Evolutionary conservation across 2,329 filamentous ascomycete species (phyloP), one percentile per base, ranked within the genome.

Genomic region (Xylariaceae sp.): DNA sequence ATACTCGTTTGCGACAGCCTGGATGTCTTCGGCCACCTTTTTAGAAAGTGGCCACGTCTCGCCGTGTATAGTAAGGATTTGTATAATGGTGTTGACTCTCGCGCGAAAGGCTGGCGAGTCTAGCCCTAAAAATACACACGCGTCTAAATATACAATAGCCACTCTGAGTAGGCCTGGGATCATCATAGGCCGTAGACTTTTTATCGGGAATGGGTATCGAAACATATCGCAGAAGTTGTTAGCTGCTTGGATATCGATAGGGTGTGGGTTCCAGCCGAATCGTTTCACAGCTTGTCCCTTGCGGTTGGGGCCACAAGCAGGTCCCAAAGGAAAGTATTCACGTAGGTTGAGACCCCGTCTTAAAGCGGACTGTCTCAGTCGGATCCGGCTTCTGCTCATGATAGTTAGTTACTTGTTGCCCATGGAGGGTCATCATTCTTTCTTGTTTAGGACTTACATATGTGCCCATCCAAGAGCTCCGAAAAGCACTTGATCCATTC

Each of bases 401-500:
- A 23, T 30, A 23, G 32, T 55, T 8, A 55, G 47, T 24, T 13
- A 24, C 26, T 39, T n/a, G n/a, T 13, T 7, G 29, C 10, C 10
- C 6, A 13, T 11, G 15, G 10, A 16, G 35, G 15, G 21, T 13
- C 13, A 18, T 18, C 26, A 29, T 29, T 24, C 29, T n/a, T n/a
- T n/a, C n/a, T n/a, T 49, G 41, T 15, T 21, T 15, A 3, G 29
- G 39, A 63, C 73, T 62, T 63, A 75, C 73, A 64, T 62, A 50
- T 75, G 67, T 21, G 71, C 67, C 29, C 70, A 64, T 9, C 62
- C 66, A 15, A 74, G 64, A 4, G 71, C 70, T 23, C 68, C 67
- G 32, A 73, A 72, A 26, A 76, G 64, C 16, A 75, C 61, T 55
- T 75, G 67, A 37, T 75, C 73, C 1, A 71, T 64, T 16, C 67